Base-by-base conservation (phyloP, 257 asterid genomes). In the Paulownia fortunei region DNA sequence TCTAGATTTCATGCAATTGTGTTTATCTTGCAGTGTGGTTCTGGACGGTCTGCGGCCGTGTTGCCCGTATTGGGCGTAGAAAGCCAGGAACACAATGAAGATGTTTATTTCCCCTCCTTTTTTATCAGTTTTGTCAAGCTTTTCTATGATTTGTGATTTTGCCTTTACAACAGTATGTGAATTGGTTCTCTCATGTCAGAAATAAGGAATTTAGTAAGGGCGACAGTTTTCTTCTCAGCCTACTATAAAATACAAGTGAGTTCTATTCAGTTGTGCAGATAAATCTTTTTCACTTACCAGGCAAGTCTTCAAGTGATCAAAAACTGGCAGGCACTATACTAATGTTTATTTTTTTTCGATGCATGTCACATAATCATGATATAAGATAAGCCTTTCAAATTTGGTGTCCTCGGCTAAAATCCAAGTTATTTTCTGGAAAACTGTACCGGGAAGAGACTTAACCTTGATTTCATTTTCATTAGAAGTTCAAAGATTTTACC, bases 1-100 rank as follows among this genome's bases (percentile, higher is more conserved):
- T 23, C 24, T 23, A 7, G 51, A 51, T 69, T 26, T 69, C 39
- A 2, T 24, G 36, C 36, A 23, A n/a, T n/a, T n/a, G n/a, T 21
- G 3, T 15, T 7, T 44, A 16, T 75, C n/a, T 76, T 82, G 81
- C 58, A 86, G 88, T 88, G 92, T 27, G 90, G 88, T 13, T 88
- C 86, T 51, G 90, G 87, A 21, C 82, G 87, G 77, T 84, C 90
- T 8, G 92, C 84, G 55, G 90, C 90, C 79, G 2, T 44, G 87
- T 86, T 78, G 89, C 89, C n/a, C 88, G 84, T 51, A 85, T 88
- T 77, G 90, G 86, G 27, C 84, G 87, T 34, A 73, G 89, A 27
- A 86, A 88, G 70, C 85, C 88, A 11, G 90, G 90, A 74, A 82
- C 88, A 13, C 84, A 73, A 84, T 36, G 6, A 30, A 13, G 21